These are phyloP conservation scores for Candida sakaeoensis DNA, from an alignment of 805 yeast species.

Conservation along the genomic window DNA sequence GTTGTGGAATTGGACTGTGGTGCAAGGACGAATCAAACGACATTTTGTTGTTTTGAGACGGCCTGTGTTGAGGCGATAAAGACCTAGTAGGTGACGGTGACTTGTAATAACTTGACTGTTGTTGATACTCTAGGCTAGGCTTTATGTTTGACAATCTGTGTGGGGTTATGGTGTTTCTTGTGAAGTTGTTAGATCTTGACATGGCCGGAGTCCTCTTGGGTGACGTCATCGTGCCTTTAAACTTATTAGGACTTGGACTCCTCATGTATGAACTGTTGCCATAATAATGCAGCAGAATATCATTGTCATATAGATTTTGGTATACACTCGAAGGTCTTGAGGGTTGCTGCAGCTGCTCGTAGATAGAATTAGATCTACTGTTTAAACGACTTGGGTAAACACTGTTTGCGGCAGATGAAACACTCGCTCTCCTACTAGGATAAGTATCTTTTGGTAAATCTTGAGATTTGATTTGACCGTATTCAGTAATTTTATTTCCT, in stretches of 20 bases:
- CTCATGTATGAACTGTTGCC: constrained; percentile 3
- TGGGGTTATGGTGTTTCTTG: neutral
- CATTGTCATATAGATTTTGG: constrained; percentile 7
- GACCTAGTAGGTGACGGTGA: constrained; percentile 6
- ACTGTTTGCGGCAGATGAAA: neutral
- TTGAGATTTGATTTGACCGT: constrained; percentile 7
- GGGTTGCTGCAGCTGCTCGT: neutral
- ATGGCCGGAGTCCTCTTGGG: constrained; percentile 2
- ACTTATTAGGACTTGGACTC: constrained; percentile 5
- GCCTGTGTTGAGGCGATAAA: constrained; percentile 3
- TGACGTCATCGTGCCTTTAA: neutral
- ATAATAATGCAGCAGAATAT: constrained; percentile 10
- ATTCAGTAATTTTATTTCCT: constrained; percentile 27
- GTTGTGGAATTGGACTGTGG: constrained; percentile 7
- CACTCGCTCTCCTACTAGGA: constrained; percentile 4
- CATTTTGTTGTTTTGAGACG: neutral
- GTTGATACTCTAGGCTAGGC: constrained; percentile 1
- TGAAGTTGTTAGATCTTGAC: constrained; percentile 2
- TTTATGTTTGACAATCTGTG: constrained; percentile 1
- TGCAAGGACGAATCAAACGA: constrained; percentile 1
- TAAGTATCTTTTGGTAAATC: constrained; percentile 1
- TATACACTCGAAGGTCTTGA: constrained; percentile 1
- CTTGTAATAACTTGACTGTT: neutral
- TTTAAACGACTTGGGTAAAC: neutral
- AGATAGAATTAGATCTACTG: constrained; percentile 4